Evolutionary conservation across 1,284 basidiomycete genomes (phyloP).

Genomic region (Moesziomyces globuligerus): DNA sequence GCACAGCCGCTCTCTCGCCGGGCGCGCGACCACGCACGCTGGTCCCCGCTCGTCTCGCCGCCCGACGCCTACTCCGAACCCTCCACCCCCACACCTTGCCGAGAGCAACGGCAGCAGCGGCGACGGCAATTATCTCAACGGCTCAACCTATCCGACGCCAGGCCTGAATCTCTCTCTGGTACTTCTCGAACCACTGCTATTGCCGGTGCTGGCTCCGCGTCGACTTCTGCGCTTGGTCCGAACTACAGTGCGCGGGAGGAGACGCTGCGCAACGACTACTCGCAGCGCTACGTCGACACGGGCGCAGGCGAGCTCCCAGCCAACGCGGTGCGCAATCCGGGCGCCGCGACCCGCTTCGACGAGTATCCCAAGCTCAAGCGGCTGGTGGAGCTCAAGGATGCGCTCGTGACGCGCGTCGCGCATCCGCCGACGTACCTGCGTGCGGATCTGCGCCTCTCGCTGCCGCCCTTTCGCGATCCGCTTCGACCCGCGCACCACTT

Average conservation of each 20-base stretch:
- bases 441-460: conserved; percentile 49
- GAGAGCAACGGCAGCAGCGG: conserved; percentile 17
- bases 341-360: conserved; percentile 79
- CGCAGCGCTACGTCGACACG: conserved; percentile 82
- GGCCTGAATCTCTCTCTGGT: too few relatives aligned
- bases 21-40: conserved; percentile 36
- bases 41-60: conserved; percentile 18
- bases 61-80: neutral
- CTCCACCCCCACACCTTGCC: neutral
- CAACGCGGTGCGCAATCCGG: conserved; percentile 59
- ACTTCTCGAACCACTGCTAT: too few relatives aligned
- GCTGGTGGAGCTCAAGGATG: conserved; percentile 56
- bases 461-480: conserved; percentile 22
- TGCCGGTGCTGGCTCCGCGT: too few relatives aligned
- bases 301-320: conserved; percentile 52
- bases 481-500: conserved; percentile 24
- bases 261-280: conserved; percentile 93
- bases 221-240: conserved; percentile 18
- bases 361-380: conserved; percentile 72
- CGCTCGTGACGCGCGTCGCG: conserved; percentile 43
- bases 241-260: conserved; percentile 79
- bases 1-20: conserved; percentile 1
- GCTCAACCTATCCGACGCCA: neutral
- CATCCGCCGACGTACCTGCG: conserved; percentile 58
- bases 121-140: conserved; percentile 10